Percentiles rank a stretch among this genome's conserved stretches.
phyloP scores from a whole-genome alignment of 345 rosid genomes.

The Eucalyptus guilfoylei region DNA sequence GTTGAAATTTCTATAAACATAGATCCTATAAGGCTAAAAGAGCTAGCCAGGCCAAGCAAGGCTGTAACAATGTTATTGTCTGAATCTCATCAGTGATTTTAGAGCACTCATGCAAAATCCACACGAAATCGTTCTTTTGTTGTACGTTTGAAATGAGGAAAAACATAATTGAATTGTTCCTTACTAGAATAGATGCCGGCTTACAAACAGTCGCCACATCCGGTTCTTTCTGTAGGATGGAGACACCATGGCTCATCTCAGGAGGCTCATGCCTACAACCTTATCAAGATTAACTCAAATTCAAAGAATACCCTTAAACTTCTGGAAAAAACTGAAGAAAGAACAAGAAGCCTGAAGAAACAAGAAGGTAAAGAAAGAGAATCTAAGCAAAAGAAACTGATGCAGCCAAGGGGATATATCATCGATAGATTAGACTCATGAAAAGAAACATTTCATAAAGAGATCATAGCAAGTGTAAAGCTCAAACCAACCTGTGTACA shows the following conservation, averaged over 20 bases:
- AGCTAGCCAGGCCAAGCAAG: not conserved
- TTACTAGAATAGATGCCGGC: slow-evolving; percentile 83
- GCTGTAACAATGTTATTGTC: not conserved
- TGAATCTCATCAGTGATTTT: not conserved
- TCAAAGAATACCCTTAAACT: not conserved
- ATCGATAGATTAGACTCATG: not conserved
- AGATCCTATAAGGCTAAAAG: not conserved
- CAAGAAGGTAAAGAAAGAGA: not conserved
- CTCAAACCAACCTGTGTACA: slow-evolving; percentile 51
- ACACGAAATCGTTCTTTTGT: not conserved
- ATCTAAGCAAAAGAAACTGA: not conserved
- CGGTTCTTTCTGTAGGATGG: slow-evolving; percentile 48
- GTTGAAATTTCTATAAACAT: not conserved
- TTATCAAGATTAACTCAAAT: slow-evolving; percentile 10
- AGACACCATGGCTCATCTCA: slow-evolving; percentile 44
- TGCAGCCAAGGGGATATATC: not conserved
- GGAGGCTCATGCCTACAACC: slow-evolving; percentile 91
- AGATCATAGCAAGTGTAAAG: not conserved
- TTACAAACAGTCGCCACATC: slow-evolving; percentile 80
- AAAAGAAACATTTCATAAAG: not conserved
- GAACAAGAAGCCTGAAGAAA: not conserved
- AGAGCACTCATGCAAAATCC: not conserved
- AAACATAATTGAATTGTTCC: not conserved
- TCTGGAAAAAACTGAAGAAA: not conserved
- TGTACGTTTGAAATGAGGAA: not conserved